Base-by-base conservation (phyloP, 306 rosid genomes). In the Cicer yamashitae region DNA sequence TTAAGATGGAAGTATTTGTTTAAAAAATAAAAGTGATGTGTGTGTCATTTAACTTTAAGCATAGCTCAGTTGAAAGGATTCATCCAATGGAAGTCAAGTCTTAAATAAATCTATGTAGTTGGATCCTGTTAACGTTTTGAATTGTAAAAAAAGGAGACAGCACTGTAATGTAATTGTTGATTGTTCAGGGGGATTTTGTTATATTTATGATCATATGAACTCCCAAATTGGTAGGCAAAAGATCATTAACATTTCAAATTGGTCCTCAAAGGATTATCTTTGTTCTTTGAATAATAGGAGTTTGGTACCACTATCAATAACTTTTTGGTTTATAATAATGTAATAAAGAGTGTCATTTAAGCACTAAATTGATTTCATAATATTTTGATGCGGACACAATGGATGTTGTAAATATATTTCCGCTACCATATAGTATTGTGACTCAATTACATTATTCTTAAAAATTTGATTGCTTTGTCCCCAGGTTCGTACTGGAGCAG, bases 401-500 rank as follows among this genome's bases (percentile, higher is more conserved):
- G 9, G 12, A 41, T 71, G n/a, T 45, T 71, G 40, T 6, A 34
- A 71, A 41, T 8, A 30, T 12, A 17, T 65, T 65, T 56, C 62
- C 18, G 2, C 44, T 18, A 67, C 12, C 48, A 44, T 8, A 40
- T 30, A 34, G 67, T 10, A 39, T 6, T 13, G 34, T 41, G 18
- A 30, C 59, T 63, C 47, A 9, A 54, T 30, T 63, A 14, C 4
- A 10, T 7, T 34, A 18, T 75, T 5, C 17, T 44, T 60, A 66
- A 67, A 66, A 50, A 75, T 67, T 54, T 78, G 43, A 54, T 54
- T 77, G 81, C 45, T 75, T 14, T 76, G n/a, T 61, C 39, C 86
- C 39, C 86, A 94, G 97, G 96, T 90, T 17, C 90, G 99, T 62
- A 76, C 86, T 0, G 99, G 99, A 76, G 99, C 97, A 66, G 97